Evolutionary conservation across 2,329 filamentous ascomycete genomes (phyloP).

Genomic region (Pyrenophora tritici-repentis): DNA sequence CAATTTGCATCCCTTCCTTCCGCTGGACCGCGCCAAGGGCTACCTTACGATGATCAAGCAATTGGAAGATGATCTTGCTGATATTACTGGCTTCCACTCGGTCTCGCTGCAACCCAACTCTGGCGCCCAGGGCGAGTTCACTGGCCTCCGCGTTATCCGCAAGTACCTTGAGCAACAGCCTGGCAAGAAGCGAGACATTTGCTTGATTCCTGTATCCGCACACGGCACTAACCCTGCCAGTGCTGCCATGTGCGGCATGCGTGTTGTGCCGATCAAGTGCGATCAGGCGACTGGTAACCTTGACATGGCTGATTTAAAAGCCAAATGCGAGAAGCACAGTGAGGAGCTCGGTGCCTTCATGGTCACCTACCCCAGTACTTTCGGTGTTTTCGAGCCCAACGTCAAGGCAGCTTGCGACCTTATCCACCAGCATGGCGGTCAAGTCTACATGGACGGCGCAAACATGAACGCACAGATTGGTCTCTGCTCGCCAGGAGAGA

Average conservation of each 20-base stretch:
- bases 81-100: conserved; percentile 88
- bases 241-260: conserved; percentile 94
- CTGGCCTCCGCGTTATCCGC: conserved; percentile 84
- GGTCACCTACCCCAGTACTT: conserved; percentile 96
- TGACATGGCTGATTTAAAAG: conserved; percentile 81
- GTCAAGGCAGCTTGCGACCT: conserved; percentile 84
- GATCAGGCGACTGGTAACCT: conserved; percentile 86
- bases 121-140: conserved; percentile 92
- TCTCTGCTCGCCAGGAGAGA: conserved; percentile 90
- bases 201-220: conserved; percentile 90
- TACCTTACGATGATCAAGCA: conserved; percentile 73
- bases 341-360: conserved; percentile 90
- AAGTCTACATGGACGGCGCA: conserved; percentile 98
- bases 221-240: conserved; percentile 96
- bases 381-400: conserved; percentile 89
- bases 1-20: conserved; percentile 80
- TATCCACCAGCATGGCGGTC: conserved; percentile 85
- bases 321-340: conserved; percentile 86
- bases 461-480: conserved; percentile 99
- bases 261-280: conserved; percentile 90
- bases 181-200: conserved; percentile 79
- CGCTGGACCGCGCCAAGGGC: conserved; percentile 65
- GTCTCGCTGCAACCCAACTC: conserved; percentile 94
- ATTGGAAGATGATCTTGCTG: conserved; percentile 74
- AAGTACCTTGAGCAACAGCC: conserved; percentile 75